Evolutionary conservation across 768 basidiomycete species (phyloP), one percentile per base, ranked within the genome.

Genomic region (Cystofilobasidium ferigula): DNA sequence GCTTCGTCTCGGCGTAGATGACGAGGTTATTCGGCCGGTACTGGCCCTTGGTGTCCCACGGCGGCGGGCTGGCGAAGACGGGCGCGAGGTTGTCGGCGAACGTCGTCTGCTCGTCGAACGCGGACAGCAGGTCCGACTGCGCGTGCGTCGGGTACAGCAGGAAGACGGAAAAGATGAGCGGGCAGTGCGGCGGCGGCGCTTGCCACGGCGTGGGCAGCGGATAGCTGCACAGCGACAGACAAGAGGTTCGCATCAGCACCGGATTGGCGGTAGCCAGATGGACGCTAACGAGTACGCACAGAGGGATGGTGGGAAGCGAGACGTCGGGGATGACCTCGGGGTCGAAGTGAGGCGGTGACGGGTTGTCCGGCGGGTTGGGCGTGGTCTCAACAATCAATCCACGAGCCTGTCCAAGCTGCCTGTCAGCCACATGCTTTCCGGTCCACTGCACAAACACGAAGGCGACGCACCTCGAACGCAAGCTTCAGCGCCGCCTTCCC

Each of bases 131-230:
- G 76, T 99, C 95, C 34, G 93, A 89, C 7, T 84, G 89, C 14
- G 85, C 83, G 69, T 91, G 81, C n/a, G 74, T 90, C 8, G 95
- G 95, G 76, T 97, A 95, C 68, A 97, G 81, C 77, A 98, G 87
- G 79, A 95, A 89, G 47, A 87, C 85, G 2, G 95, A 94, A 73
- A 95, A 78, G 47, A 79, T 74, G 69, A 94, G 76, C 16, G 94
- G 80, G 0, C 84, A 84, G 5, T 71, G 54, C 0, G 68, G 75
- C 73, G 70, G 80, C 70, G 64, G 83, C 77, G 64, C 82, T 73
- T 76, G 85, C 86, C 71, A 77, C 51, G 48, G 34, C 48, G 34
- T 34, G 22, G 47, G 16, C 30, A 38, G 63, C 13, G n/a, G 40
- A 43, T 10, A 13, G 57, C 62, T 38, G 67, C 35, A 18, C 3